A percentile compares a stretch with the other conserved stretches of the same genome.
phyloP scores from a whole-genome alignment of 768 basidiomycete genomes.

The Pleurotus ostreatus region DNA sequence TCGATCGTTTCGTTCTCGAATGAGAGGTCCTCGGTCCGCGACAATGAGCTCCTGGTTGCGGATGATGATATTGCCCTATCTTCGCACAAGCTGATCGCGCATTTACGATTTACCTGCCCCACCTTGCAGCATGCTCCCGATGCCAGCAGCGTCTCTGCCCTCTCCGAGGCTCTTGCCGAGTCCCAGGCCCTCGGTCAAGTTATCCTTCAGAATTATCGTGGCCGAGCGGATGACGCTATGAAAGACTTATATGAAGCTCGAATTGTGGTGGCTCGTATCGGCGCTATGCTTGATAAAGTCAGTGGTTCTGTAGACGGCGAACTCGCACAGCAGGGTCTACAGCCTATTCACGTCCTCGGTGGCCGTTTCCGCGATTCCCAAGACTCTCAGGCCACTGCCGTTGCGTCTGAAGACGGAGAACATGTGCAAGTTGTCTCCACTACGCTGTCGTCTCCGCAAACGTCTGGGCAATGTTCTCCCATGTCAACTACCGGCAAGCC shows the following conservation, averaged over 20 bases:
- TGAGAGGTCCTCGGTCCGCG: background rate
- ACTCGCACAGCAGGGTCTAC: slow-evolving; percentile 30
- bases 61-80: slow-evolving; percentile 43
- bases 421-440: slow-evolving; percentile 1
- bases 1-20: slow-evolving; percentile 49
- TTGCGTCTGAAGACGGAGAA: slow-evolving; percentile 22
- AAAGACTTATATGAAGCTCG: slow-evolving; percentile 47
- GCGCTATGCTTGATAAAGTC: slow-evolving; percentile 39
- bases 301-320: slow-evolving; percentile 41
- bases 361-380: slow-evolving; percentile 57
- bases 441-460: background rate
- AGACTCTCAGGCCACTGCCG: slow-evolving; percentile 58
- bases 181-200: slow-evolving; percentile 40
- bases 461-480: background rate
- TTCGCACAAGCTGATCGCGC: slow-evolving; percentile 46
- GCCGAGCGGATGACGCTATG: slow-evolving; percentile 46
- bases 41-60: slow-evolving; percentile 23
- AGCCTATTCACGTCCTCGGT: slow-evolving; percentile 17
- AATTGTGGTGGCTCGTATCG: slow-evolving; percentile 38
- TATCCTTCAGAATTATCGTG: slow-evolving; percentile 48
- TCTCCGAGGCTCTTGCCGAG: slow-evolving; percentile 45
- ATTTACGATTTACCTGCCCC: slow-evolving; percentile 48
- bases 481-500: background rate
- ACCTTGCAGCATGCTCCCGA: slow-evolving; percentile 33
- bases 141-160: slow-evolving; percentile 32